phyloP scores from a whole-genome alignment of 305 asterid genomes.

The Andrographis paniculata region DNA sequence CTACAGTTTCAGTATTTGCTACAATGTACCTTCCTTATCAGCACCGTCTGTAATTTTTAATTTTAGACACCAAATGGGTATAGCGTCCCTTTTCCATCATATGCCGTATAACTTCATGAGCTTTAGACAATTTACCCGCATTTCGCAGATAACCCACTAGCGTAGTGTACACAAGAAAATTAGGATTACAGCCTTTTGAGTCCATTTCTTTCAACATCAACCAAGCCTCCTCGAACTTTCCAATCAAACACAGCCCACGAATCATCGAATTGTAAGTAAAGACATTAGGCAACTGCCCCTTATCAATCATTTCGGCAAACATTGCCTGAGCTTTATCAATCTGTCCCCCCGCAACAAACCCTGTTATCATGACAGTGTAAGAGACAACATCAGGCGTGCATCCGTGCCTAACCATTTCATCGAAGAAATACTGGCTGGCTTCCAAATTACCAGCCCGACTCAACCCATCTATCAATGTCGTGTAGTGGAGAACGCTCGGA shows the following conservation, averaged over 20 bases:
- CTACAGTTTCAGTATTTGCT: constrained; percentile 8
- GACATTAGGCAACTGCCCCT: constrained; percentile 80
- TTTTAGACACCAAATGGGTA: constrained; percentile 56
- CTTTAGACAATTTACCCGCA: constrained; percentile 72
- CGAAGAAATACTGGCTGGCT: constrained; percentile 67
- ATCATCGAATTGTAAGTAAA: constrained; percentile 92
- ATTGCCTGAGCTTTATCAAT: constrained; percentile 53
- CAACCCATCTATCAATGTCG: constrained; percentile 78
- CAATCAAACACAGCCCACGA: constrained; percentile 68
- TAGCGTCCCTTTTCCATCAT: constrained; percentile 84
- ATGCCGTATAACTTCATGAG: constrained; percentile 59
- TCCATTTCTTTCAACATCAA: constrained; percentile 86
- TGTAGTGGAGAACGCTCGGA: constrained; percentile 77
- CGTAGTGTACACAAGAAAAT: constrained; percentile 85
- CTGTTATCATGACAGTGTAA: constrained; percentile 84
- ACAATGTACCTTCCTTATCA: constrained; percentile 22
- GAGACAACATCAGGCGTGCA: constrained; percentile 74
- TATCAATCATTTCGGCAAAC: constrained; percentile 50
- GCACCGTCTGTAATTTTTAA: constrained; percentile 64
- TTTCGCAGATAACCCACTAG: constrained; percentile 60
- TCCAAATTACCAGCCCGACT: constrained; percentile 85
- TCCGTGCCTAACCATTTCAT: constrained; percentile 59
- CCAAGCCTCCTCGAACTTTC: constrained; percentile 70
- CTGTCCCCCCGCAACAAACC: constrained; percentile 64
- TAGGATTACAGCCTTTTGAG: constrained; percentile 70